Evolutionary conservation across 1,284 basidiomycete species (phyloP).

Genomic region (Inonotus hispidus): DNA sequence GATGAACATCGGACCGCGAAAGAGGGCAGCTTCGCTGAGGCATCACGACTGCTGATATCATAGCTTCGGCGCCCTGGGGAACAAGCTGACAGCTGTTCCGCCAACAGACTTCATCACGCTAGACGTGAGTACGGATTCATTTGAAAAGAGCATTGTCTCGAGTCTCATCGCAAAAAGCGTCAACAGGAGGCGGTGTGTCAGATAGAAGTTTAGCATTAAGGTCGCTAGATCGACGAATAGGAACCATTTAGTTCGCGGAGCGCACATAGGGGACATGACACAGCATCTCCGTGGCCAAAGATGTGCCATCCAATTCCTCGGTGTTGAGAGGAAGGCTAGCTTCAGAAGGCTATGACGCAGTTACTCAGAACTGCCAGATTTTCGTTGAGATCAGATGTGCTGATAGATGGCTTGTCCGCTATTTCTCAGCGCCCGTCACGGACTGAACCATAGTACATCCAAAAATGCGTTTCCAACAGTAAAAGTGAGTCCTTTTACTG

Average conservation of each 20-base stretch:
- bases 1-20: not conserved
- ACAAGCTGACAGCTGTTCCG: not conserved
- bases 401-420: not conserved
- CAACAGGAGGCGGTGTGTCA: not conserved
- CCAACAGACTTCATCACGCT: not conserved
- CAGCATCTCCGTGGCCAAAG: not conserved
- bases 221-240: not conserved
- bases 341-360: not conserved
- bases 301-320: not conserved
- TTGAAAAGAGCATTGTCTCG: not conserved
- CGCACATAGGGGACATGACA: not conserved
- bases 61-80: not conserved
- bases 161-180: not conserved
- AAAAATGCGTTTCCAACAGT: not conserved
- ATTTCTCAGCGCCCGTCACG: not conserved
- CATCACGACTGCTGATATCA: not conserved
- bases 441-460: not conserved
- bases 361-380: not conserved
- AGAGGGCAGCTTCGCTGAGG: not conserved
- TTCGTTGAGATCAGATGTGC: not conserved
- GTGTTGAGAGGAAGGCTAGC: not conserved
- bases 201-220: slow-evolving; percentile 10
- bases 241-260: not conserved
- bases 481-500: not conserved
- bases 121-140: not conserved